Evolutionary conservation across 192 early-diverging fungal species (phyloP).

Genomic region (Coemansia sp.): DNA sequence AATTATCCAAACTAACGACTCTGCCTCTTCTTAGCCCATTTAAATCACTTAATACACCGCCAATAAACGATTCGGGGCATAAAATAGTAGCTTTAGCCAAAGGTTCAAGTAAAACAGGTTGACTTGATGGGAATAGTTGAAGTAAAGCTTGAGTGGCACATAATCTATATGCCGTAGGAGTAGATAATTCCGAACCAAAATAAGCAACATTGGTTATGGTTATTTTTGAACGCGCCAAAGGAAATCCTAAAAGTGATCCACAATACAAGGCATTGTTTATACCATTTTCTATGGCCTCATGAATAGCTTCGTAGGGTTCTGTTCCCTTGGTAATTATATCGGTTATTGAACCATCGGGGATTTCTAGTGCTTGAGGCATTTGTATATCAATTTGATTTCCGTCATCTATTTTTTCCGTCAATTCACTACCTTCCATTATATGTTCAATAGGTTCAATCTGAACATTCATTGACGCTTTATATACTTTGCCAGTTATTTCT

Average conservation of each 20-base stretch:
- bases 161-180: conserved; percentile 57
- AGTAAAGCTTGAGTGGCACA: conserved; percentile 62
- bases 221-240: conserved; percentile 61
- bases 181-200: conserved; percentile 56
- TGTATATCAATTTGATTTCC: conserved; percentile 19
- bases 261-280: conserved; percentile 64
- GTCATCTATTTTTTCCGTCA: no score
- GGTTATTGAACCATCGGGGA: background rate
- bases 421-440: no score
- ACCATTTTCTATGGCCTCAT: conserved; percentile 60
- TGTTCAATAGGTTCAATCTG: no score
- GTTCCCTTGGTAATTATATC: background rate
- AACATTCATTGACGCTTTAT: conserved; percentile 57
- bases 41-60: conserved; percentile 75
- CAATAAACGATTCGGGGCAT: conserved; percentile 69
- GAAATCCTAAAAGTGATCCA: conserved; percentile 78
- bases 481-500: conserved; percentile 67
- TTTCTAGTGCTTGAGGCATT: conserved; percentile 1
- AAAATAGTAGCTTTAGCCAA: conserved; percentile 72
- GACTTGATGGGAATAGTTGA: conserved; percentile 50
- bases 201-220: conserved; percentile 51
- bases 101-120: conserved; percentile 67
- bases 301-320: conserved; percentile 14
- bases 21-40: conserved; percentile 71
- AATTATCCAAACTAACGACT: conserved; percentile 58